Percentiles rank a stretch among this genome's conserved stretches.
Evolutionary conservation across 208 protist species (phyloP).

Genomic region (Porcisia hertigi): DNA sequence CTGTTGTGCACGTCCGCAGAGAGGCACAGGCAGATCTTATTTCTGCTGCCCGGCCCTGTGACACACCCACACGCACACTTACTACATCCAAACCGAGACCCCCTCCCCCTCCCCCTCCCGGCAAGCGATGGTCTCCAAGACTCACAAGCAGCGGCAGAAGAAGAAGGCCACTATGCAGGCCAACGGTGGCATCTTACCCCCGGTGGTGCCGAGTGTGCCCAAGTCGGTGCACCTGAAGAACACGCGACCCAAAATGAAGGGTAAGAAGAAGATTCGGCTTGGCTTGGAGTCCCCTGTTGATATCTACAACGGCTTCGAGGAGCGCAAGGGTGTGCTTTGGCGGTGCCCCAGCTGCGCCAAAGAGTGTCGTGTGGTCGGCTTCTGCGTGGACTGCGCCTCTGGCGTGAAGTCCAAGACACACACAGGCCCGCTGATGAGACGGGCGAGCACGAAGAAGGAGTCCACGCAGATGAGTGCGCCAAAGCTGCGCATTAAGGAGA

Average conservation of each 20-base stretch:
- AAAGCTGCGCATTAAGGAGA: slow-evolving; percentile 39
- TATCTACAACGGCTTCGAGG: slow-evolving; percentile 88
- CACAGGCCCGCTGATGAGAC: slow-evolving; percentile 57
- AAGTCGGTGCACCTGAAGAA: slow-evolving; percentile 91
- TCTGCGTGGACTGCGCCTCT: slow-evolving; percentile 82
- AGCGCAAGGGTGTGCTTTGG: slow-evolving; percentile 84
- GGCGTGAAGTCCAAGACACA: slow-evolving; percentile 68
- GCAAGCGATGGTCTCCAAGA: slow-evolving; percentile 87
- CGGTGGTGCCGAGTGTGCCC: slow-evolving; percentile 57
- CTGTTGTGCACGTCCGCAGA: too few species aligned
- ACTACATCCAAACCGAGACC: neutral
- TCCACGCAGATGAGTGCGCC: slow-evolving; percentile 10
- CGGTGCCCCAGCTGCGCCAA: slow-evolving; percentile 67
- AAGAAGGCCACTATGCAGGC: slow-evolving; percentile 63
- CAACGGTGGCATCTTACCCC: slow-evolving; percentile 68
- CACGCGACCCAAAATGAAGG: slow-evolving; percentile 87
- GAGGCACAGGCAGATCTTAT: too few species aligned
- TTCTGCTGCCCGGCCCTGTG: too few species aligned
- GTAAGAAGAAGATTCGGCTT: slow-evolving; percentile 90
- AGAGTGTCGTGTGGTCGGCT: slow-evolving; percentile 81
- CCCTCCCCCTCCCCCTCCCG: neutral
- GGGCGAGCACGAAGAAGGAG: slow-evolving; percentile 42
- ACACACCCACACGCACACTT: too few species aligned
- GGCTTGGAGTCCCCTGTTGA: slow-evolving; percentile 81
- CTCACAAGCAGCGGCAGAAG: slow-evolving; percentile 82